Evolutionary conservation across 257 asterid species (phyloP).

Genomic region (Penstemon davidsonii): DNA sequence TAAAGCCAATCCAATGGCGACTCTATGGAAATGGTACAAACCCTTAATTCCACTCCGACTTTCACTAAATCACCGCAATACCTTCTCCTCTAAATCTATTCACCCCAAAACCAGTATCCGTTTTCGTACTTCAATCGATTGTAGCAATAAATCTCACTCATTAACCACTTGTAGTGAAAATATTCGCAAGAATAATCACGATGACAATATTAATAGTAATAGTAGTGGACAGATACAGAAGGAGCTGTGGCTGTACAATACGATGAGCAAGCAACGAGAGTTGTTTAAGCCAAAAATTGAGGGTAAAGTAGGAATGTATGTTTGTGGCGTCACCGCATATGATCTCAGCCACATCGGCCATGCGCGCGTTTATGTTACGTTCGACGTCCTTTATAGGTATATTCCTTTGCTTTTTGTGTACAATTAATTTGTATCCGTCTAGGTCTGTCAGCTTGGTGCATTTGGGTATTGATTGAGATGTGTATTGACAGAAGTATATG

Average conservation of each 20-base stretch:
- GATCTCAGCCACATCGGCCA: conserved; percentile 99
- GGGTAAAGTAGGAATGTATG: conserved; percentile 91
- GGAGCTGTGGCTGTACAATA: conserved; percentile 80
- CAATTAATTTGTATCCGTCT: not conserved
- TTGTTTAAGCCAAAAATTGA: conserved; percentile 68
- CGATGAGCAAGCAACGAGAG: conserved; percentile 78
- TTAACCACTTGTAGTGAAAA: conserved; percentile 27
- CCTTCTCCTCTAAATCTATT: conserved; percentile 25
- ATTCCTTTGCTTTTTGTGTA: conserved; percentile 10
- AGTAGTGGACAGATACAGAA: conserved; percentile 26
- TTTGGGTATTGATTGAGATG: conserved; percentile 11
- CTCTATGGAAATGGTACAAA: conserved; percentile 44
- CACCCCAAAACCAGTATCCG: conserved; percentile 29
- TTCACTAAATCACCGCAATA: conserved; percentile 16
- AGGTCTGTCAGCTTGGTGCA: conserved; percentile 7
- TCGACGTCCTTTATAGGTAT: conserved; percentile 85
- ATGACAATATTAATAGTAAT: conserved; percentile 1
- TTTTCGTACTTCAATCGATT: conserved; percentile 34
- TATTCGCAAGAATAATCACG: not conserved
- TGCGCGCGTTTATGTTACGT: conserved; percentile 91
- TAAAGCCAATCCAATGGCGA: conserved; percentile 38
- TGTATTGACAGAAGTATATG: not conserved
- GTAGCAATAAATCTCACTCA: conserved; percentile 21
- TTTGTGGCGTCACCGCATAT: conserved; percentile 94
- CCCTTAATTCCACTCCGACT: conserved; percentile 42